These are phyloP conservation scores for Suhomyces canberraensis DNA, from an alignment of 805 yeast species.

Conservation along the genomic window DNA sequence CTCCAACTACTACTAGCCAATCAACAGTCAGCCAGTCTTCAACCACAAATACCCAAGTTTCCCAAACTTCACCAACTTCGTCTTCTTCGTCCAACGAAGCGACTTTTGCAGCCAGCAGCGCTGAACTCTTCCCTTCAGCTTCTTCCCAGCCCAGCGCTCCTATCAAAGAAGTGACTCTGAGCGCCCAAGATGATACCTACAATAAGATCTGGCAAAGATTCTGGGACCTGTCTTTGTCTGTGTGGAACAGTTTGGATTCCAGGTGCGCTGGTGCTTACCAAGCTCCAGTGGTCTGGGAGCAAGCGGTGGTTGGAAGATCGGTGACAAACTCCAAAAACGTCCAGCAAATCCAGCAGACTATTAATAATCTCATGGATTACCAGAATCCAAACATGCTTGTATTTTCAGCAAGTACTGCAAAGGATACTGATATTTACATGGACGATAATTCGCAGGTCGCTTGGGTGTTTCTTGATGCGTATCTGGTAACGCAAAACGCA, in stretches of 20 bases:
- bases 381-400: conserved; percentile 18
- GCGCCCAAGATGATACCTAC: conserved; percentile 3
- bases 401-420: conserved; percentile 21
- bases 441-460: conserved; percentile 29
- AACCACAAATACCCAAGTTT: too few relatives aligned
- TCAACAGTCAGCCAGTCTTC: not conserved
- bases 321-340: conserved; percentile 12
- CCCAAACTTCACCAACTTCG: too few relatives aligned
- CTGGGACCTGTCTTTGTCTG: conserved; percentile 13
- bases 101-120: not conserved
- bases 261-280: conserved; percentile 13
- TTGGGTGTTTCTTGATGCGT: conserved; percentile 25
- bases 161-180: too few relatives aligned
- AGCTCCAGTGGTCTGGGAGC: conserved; percentile 24
- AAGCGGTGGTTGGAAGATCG: conserved; percentile 25
- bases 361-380: conserved; percentile 16
- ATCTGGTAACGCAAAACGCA: conserved; percentile 13
- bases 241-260: conserved; percentile 18
- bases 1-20: not conserved
- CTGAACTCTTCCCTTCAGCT: too few relatives aligned
- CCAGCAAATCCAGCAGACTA: conserved; percentile 10
- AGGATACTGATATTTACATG: conserved; percentile 21
- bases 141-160: too few relatives aligned
- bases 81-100: not conserved
- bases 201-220: conserved; percentile 19